phyloP scores from a whole-genome alignment of 2,329 filamentous ascomycete species.

The Botryosphaeria dothidea region DNA sequence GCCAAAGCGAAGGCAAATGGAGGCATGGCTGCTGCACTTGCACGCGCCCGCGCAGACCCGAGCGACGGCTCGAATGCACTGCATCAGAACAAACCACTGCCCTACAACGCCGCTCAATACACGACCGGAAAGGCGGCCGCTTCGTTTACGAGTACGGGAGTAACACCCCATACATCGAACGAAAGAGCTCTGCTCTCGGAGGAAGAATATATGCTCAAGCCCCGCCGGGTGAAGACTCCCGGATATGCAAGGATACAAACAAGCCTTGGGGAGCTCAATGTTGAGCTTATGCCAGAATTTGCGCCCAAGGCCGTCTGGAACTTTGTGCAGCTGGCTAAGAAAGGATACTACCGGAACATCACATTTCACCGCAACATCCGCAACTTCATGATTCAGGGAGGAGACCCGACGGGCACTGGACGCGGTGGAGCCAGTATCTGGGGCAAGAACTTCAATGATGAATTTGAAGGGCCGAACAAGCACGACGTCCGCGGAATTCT shows the following conservation, averaged over 20 bases:
- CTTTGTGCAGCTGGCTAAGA: constrained; percentile 83
- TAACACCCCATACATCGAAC: constrained; percentile 87
- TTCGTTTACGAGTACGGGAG: constrained; percentile 90
- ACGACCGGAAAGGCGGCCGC: constrained; percentile 90
- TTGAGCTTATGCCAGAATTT: constrained; percentile 90
- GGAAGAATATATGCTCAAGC: constrained; percentile 95
- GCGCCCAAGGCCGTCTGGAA: constrained; percentile 97
- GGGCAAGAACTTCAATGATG: constrained; percentile 92
- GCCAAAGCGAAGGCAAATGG: constrained; percentile 28
- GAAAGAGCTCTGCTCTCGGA: constrained; percentile 85
- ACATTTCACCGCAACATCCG: constrained; percentile 91
- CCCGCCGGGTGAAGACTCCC: constrained; percentile 82
- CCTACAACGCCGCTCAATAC: constrained; percentile 85
- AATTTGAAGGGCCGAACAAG: constrained; percentile 85
- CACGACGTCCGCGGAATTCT: constrained; percentile 79
- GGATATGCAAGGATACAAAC: constrained; percentile 92
- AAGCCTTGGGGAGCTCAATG: constrained; percentile 77
- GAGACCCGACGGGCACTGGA: constrained; percentile 89
- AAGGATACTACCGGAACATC: constrained; percentile 84
- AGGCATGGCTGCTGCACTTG: constrained; percentile 24
- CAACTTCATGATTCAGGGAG: constrained; percentile 97
- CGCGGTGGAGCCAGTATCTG: constrained; percentile 88
- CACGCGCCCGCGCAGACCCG: constrained; percentile 29
- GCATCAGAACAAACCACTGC: constrained; percentile 43
- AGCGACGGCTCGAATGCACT: background rate